phyloP scores from a whole-genome alignment of 1,284 basidiomycete genomes.

The Ustilago esculenta region DNA sequence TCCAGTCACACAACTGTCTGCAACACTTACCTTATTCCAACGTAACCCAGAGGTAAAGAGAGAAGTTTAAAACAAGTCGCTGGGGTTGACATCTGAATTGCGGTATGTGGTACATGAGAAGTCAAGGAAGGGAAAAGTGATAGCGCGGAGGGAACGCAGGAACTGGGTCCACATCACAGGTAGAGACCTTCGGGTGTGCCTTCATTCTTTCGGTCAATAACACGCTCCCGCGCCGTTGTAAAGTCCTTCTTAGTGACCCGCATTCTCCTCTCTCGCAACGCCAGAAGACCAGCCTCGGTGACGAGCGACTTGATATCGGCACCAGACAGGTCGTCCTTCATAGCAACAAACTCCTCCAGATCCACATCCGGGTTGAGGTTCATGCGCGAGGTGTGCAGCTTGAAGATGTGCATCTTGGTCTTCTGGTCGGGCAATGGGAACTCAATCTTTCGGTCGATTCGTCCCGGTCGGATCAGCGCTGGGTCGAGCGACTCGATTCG shows the following conservation, averaged over 20 bases:
- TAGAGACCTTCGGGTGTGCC: slow-evolving; percentile 63
- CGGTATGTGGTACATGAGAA: slow-evolving; percentile 6
- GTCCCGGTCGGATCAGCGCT: slow-evolving; percentile 96
- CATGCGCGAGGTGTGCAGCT: slow-evolving; percentile 96
- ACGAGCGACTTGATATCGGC: slow-evolving; percentile 85
- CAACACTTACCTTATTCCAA: too few relatives aligned
- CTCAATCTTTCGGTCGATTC: slow-evolving; percentile 95
- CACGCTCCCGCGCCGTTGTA: slow-evolving; percentile 62
- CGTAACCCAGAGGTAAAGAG: too few relatives aligned
- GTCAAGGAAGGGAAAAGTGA: neutral
- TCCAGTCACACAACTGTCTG: too few relatives aligned
- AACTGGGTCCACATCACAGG: slow-evolving; percentile 23
- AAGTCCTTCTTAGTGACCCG: slow-evolving; percentile 81
- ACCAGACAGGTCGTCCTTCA: slow-evolving; percentile 95
- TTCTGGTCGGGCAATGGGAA: slow-evolving; percentile 66
- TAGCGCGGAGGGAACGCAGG: too few relatives aligned
- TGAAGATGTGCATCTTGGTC: slow-evolving; percentile 84
- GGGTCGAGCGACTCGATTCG: slow-evolving; percentile 95
- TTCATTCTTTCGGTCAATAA: slow-evolving; percentile 65
- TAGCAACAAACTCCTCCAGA: slow-evolving; percentile 92
- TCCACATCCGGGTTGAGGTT: slow-evolving; percentile 90
- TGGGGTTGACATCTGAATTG: too few relatives aligned
- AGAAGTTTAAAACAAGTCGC: too few relatives aligned
- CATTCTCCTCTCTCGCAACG: slow-evolving; percentile 94
- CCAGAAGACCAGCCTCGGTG: slow-evolving; percentile 91